Evolutionary conservation across 257 asterid species (phyloP).

Genomic region (Capsicum pubescens): DNA sequence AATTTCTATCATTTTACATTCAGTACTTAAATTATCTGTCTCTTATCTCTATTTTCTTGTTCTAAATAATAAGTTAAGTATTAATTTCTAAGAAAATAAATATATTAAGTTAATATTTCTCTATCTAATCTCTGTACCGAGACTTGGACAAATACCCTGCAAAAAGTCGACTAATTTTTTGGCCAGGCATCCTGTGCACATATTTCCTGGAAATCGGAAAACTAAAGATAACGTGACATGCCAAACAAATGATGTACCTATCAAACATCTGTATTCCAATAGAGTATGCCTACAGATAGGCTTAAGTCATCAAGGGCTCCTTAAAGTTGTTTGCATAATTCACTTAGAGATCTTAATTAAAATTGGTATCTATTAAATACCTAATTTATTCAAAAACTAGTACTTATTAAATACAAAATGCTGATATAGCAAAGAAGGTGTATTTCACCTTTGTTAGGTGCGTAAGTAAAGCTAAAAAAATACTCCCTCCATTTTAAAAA

Average conservation of each 20-base stretch:
- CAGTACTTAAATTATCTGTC: neutral
- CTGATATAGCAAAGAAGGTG: too few species aligned
- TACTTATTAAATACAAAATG: too few species aligned
- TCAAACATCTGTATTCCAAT: neutral
- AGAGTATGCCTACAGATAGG: neutral
- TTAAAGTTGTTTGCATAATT: too few species aligned
- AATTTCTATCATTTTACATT: neutral
- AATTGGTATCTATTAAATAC: too few species aligned
- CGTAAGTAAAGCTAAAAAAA: too few species aligned
- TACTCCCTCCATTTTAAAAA: too few species aligned
- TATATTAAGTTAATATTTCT: neutral
- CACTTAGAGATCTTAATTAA: too few species aligned
- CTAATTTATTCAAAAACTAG: too few species aligned
- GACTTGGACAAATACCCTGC: neutral
- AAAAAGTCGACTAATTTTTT: neutral
- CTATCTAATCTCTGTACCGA: slow-evolving; percentile 21
- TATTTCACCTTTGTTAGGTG: too few species aligned
- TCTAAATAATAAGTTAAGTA: neutral
- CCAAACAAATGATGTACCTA: neutral
- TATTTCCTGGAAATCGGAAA: neutral
- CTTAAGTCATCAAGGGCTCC: too few species aligned
- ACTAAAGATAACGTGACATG: neutral
- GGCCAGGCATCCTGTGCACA: neutral
- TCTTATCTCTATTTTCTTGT: neutral
- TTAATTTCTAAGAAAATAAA: neutral